Base-by-base conservation (phyloP, 306 rosid genomes). In the Hippophae rhamnoides region DNA sequence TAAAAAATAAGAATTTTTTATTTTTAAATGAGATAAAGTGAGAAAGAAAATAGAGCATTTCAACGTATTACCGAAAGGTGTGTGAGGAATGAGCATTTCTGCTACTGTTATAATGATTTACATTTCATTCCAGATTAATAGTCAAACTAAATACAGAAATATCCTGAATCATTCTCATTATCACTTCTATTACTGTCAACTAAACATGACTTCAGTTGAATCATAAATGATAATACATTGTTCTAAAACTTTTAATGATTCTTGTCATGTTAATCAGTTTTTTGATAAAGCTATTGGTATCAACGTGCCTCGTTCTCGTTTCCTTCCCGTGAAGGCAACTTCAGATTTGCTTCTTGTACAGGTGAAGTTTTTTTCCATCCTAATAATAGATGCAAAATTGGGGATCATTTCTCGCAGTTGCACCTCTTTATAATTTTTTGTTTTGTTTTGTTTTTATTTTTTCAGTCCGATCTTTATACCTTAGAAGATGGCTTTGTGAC, bases 321-420 rank as follows among this genome's bases (percentile, higher is more conserved):
- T 92, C 77, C 99, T 92, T 70, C 99, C 99, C 0, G 99, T 92
- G 69, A 92, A 92, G 81, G 93, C 93, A 69, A 76, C 99, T 74
- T 92, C 99, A 3, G 99, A 92, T 78, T 88, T 92, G 85, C 99
- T 92, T 72, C 99, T 92, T 78, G 96, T 92, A 72, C 92, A 92
- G 96, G 98, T 85, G 58, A 52, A 48, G 47, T 53, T 61, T 55
- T 65, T 67, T 72, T 69, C 38, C 5, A 31, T 31, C 38, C 49
- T 43, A 57, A 44, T 58, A 8, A 71, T 55, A 13, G 64, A 12
- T 52, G 13, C 43, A 47, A 26, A 55, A 52, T 59, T 61, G 51
- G 43, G 52, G 18, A 38, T 62, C 27, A 47, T 63, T 63, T 60
- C 18, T 54, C 8, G 57, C 52, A 52, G 48, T 57, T 56, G 66